Conservation (phyloP, 345 rosid species). For the Luvunga scandens region DNA sequence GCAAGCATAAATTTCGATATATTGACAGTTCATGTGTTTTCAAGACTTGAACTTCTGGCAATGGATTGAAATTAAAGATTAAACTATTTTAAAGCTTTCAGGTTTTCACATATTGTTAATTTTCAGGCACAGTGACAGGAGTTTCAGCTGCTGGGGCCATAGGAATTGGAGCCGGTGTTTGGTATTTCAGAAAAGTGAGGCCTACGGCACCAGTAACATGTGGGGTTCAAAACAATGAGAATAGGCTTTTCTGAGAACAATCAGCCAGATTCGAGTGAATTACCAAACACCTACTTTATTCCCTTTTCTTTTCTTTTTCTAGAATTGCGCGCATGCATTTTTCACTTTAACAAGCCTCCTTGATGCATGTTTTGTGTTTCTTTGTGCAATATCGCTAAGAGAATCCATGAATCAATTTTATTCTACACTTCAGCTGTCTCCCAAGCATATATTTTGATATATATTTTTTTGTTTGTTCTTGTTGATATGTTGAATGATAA, state of each 20-base stretch:
- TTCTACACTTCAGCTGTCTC: neutral
- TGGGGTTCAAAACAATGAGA: constrained; percentile 88
- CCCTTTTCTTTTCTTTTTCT: neutral
- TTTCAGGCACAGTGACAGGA: constrained; percentile 62
- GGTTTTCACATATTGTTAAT: neutral
- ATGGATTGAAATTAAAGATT: neutral
- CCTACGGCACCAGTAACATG: constrained; percentile 80
- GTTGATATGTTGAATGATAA: neutral
- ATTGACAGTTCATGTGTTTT: neutral
- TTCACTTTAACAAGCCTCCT: constrained; percentile 5
- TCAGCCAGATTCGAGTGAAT: neutral
- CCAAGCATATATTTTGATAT: neutral
- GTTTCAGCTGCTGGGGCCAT: constrained; percentile 75
- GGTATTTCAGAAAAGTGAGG: constrained; percentile 77
- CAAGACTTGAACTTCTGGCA: neutral
- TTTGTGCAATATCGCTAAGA: neutral
- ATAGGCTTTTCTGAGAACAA: constrained; percentile 61
- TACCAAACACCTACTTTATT: neutral
- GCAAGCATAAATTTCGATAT: constrained; percentile 11
- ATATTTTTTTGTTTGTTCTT: neutral
- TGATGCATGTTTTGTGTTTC: neutral
- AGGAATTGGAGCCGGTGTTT: constrained; percentile 71
- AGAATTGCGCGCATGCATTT: constrained; percentile 11
- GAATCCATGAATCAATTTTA: neutral
- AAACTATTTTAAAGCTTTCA: neutral